These are phyloP conservation scores for Hygrocybe punicea DNA, from an alignment of 768 basidiomycete species.

Conservation along the genomic window DNA sequence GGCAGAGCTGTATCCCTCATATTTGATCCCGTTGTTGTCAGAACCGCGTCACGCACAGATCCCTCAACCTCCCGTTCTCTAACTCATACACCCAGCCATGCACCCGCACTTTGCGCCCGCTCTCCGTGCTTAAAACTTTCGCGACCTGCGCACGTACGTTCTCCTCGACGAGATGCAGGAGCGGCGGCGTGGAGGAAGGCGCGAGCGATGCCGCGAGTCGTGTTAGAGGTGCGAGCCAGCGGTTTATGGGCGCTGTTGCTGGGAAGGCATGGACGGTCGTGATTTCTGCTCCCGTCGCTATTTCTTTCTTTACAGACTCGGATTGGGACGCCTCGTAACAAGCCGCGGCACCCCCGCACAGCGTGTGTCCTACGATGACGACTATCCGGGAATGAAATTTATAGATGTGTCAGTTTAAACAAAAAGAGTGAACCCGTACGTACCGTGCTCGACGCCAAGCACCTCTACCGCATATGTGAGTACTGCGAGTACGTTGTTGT, in stretches of 20 bases:
- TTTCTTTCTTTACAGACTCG: not conserved
- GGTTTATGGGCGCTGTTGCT: conserved; percentile 38
- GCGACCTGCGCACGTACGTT: conserved; percentile 41
- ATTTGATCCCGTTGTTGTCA: no score
- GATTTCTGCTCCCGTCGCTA: conserved; percentile 5
- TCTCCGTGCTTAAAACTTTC: conserved; percentile 10
- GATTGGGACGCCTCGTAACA: conserved; percentile 31
- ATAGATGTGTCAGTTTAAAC: no score
- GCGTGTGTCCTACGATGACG: conserved; percentile 63
- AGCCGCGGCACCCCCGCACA: conserved; percentile 58
- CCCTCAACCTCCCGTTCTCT: conserved; percentile 39
- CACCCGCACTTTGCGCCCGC: conserved; percentile 27
- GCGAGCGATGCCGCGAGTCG: conserved; percentile 39
- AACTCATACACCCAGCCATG: conserved; percentile 55
- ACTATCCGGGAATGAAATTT: conserved; percentile 37
- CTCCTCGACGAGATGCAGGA: conserved; percentile 38
- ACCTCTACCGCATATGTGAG: conserved; percentile 54
- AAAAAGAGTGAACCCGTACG: conserved; percentile 16
- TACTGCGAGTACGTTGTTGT: conserved; percentile 57
- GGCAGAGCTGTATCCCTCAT: no score
- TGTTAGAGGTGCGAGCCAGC: conserved; percentile 57
- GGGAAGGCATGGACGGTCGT: conserved; percentile 15
- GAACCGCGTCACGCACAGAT: conserved; percentile 39
- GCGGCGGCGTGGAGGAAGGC: conserved; percentile 22
- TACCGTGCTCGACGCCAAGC: conserved; percentile 60